These are phyloP conservation scores for Aquanectria penicillioides DNA, from an alignment of 2,329 filamentous ascomycete genomes.

Conservation along the genomic window DNA sequence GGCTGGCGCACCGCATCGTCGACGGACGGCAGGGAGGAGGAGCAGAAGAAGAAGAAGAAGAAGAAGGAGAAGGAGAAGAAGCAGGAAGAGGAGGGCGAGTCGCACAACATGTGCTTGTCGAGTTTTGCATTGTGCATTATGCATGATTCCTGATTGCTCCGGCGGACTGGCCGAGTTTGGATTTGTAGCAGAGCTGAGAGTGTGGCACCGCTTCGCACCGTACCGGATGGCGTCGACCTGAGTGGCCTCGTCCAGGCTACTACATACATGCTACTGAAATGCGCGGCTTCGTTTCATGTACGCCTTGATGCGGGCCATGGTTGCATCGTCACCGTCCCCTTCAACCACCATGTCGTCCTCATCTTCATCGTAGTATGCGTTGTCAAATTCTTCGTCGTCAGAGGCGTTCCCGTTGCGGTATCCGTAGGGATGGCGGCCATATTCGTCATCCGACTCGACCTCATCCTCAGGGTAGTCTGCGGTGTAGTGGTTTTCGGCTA, in stretches of 20 bases:
- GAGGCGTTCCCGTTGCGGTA: constrained; percentile 65
- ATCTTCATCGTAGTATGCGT: constrained; percentile 49
- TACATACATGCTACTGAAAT: constrained; percentile 41
- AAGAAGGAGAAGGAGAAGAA: too few relatives aligned
- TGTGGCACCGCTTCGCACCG: neutral
- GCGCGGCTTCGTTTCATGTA: constrained; percentile 49
- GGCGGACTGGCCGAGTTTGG: neutral
- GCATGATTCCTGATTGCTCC: neutral
- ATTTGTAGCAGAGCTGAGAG: too few relatives aligned
- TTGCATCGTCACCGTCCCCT: constrained; percentile 48
- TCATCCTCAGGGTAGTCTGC: constrained; percentile 86
- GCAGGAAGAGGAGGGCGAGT: neutral
- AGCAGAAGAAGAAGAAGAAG: too few relatives aligned
- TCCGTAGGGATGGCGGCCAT: constrained; percentile 63
- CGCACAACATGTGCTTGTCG: neutral
- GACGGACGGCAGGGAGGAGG: too few relatives aligned
- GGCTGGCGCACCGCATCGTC: too few relatives aligned
- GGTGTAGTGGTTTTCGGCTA: constrained; percentile 81
- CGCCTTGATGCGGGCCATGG: constrained; percentile 51
- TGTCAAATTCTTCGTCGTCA: constrained; percentile 64
- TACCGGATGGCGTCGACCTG: neutral
- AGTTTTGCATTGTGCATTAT: constrained; percentile 1
- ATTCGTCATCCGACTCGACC: constrained; percentile 70
- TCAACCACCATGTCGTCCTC: constrained; percentile 52
- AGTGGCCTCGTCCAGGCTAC: neutral